Evolutionary conservation across 441 rosid species (phyloP), one percentile per base, ranked within the genome.

Genomic region (Gossypium armourianum): DNA sequence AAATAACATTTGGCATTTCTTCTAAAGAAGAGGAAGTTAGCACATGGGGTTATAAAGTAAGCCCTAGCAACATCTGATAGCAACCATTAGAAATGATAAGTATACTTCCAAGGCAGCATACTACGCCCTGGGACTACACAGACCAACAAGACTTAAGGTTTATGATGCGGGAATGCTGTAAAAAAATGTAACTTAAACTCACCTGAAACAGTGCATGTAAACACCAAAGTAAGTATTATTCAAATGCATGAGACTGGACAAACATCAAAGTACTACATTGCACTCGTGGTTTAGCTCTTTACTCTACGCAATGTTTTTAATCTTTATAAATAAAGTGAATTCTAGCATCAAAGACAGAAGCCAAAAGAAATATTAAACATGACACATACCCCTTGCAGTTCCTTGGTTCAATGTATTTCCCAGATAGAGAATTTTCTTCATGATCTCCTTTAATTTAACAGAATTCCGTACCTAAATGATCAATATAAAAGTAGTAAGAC

Each of bases 331-430:
- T 62, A 17, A 62, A 49, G 26, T 36, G 52, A 29, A 9, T 29
- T 55, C 47, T 54, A 67, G 20, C 40, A 24, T 32, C 69, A 23
- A 21, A 69, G 17, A 17, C 24, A 2, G 0, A 36, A 19, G 29
- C 24, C 26, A 54, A 55, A 40, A 19, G 63, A 32, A 69, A 29
- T 32, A 6, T 36, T 55, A 9, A 69, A 69, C n/a, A 55, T 16
- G 15, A 62, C 73, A 71, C 87, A 76, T 72, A 89, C 99, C 99
- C 84, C 97, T 87, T 32, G 97, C 96, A 52, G 99, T 94, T 83
- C 99, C 97, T 77, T 94, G 96, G 83, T 92, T 94, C 83, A 92
- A 78, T 4, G 87, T 83, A 75, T 94, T 94, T 74, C 99, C 99
- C 64, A 94, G 84, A 77, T 76, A 84, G 62, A 94, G 96, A 82